A percentile compares a stretch with the other conserved stretches of the same genome.
Evolutionary conservation across 1,284 basidiomycete species (phyloP).

Genomic region (Austropuccinia psidii): DNA sequence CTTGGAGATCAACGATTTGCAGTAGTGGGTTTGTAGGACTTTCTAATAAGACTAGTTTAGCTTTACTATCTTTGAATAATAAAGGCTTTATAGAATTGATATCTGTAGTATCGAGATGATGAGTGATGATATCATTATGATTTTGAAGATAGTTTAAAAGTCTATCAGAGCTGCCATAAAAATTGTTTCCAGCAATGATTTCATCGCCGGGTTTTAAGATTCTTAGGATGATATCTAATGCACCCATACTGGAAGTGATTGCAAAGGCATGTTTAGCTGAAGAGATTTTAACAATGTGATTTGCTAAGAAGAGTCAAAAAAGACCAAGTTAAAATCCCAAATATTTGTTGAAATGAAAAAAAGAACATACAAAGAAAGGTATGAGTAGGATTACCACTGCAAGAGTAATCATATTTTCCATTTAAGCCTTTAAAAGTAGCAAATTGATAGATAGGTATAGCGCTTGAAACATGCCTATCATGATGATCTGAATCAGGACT

Average conservation of each 20-base stretch:
- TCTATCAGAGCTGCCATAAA: conserved; percentile 97
- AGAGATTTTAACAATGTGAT: conserved; percentile 90
- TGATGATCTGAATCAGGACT: conserved; percentile 63
- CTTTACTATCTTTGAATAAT: conserved; percentile 61
- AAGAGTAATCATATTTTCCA: conserved; percentile 84
- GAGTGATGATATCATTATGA: conserved; percentile 79
- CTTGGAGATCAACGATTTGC: conserved; percentile 84
- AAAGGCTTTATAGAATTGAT: conserved; percentile 59
- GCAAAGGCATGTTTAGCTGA: conserved; percentile 78
- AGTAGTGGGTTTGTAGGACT: conserved; percentile 95
- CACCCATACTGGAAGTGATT: conserved; percentile 96
- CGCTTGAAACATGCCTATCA: conserved; percentile 90
- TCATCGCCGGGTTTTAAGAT: conserved; percentile 88
- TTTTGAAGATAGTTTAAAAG: conserved; percentile 74
- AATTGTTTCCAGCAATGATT: conserved; percentile 87
- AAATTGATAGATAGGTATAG: conserved; percentile 94
- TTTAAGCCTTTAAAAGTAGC: conserved; percentile 95
- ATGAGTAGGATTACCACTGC: conserved; percentile 93
- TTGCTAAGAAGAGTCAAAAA: conserved; percentile 53
- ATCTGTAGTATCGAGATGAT: conserved; percentile 89
- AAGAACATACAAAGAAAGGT: conserved; percentile 70
- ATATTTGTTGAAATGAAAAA: too few species aligned
- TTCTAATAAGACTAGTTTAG: conserved; percentile 86
- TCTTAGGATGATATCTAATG: conserved; percentile 88
- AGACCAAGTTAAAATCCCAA: background rate